These are phyloP conservation scores for Brasenia schreberi DNA, from an alignment of 164 flowering plant species.

Conservation along the genomic window DNA sequence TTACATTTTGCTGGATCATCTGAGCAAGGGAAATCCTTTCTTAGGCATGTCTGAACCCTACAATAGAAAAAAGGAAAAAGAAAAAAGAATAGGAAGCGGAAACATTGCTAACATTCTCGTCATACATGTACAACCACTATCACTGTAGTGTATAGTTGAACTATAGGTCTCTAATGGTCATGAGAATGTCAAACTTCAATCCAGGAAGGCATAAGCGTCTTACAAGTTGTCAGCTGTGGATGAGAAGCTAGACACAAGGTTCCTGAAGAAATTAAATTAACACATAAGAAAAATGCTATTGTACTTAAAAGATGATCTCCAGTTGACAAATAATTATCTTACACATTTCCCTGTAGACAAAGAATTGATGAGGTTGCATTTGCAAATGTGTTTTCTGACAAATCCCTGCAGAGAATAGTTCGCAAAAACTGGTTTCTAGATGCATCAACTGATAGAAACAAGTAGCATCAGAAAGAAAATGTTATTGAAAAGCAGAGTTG, in stretches of 20 bases:
- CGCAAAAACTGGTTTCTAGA: not conserved
- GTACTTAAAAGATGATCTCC: not conserved
- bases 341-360: not conserved
- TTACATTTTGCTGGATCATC: not conserved
- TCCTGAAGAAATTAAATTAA: not conserved
- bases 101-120: not conserved
- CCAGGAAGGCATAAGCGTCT: not conserved
- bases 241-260: not conserved
- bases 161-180: not conserved
- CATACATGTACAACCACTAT: not conserved
- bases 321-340: not conserved
- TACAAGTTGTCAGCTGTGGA: not conserved
- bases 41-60: not conserved
- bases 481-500: too few species aligned
- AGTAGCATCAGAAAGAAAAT: too few species aligned
- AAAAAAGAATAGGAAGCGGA: not conserved
- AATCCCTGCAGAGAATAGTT: not conserved
- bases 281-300: not conserved
- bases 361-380: not conserved
- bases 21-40: constrained; percentile 1
- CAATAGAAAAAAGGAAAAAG: not conserved
- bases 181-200: not conserved
- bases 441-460: not conserved
- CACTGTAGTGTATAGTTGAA: not conserved
- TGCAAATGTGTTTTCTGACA: not conserved